phyloP scores from a whole-genome alignment of 106 monocot species.

The Phalaenopsis aphrodite region DNA sequence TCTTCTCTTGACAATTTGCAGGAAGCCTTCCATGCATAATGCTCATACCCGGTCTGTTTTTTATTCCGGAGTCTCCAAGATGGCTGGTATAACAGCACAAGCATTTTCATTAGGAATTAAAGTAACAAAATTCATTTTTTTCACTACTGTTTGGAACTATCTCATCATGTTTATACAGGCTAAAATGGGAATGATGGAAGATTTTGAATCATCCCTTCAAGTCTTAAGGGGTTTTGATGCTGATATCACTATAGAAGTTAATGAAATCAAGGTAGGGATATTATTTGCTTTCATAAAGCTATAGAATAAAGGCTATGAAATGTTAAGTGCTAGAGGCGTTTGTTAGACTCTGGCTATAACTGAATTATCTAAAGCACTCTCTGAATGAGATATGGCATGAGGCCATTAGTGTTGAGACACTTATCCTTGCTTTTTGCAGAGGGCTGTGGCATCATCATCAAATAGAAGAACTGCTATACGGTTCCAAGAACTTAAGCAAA shows the following conservation, averaged over 20 bases:
- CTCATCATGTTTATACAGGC: constrained; percentile 32
- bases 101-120: background rate
- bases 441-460: constrained; percentile 58
- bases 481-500: constrained; percentile 67
- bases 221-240: constrained; percentile 89
- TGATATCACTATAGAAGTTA: constrained; percentile 70
- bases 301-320: background rate
- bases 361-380: background rate
- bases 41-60: constrained; percentile 85
- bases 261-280: constrained; percentile 67
- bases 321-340: background rate
- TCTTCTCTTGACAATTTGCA: constrained; percentile 15
- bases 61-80: constrained; percentile 94
- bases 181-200: constrained; percentile 93
- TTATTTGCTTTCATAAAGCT: background rate
- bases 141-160: background rate
- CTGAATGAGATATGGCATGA: background rate
- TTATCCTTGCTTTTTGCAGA: constrained; percentile 32
- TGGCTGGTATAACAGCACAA: constrained; percentile 59
- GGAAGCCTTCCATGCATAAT: constrained; percentile 81
- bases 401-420: background rate
- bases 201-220: constrained; percentile 87
- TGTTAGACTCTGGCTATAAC: background rate
- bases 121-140: background rate
- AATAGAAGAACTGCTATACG: constrained; percentile 74